These are phyloP conservation scores for Aureobasidium lini DNA, from an alignment of 2,329 filamentous ascomycete species.

Conservation along the genomic window DNA sequence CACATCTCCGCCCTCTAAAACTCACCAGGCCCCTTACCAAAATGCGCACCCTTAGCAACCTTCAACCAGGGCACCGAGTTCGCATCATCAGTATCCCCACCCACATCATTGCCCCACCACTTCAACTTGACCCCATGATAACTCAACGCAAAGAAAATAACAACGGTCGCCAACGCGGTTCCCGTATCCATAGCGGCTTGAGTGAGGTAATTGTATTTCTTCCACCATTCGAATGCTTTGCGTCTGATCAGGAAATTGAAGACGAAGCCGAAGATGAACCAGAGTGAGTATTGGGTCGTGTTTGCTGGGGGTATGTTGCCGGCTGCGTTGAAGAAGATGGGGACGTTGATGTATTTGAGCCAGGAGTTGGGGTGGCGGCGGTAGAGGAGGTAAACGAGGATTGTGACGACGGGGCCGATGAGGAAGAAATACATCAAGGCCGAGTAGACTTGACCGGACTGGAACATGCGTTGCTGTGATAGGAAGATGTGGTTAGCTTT, in stretches of 20 bases:
- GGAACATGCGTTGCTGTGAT: neutral
- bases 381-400: neutral
- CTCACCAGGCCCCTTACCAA: neutral
- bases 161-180: conserved; percentile 73
- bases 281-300: neutral
- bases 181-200: conserved; percentile 77
- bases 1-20: neutral
- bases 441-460: neutral
- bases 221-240: conserved; percentile 69
- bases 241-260: conserved; percentile 73
- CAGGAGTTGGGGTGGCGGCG: neutral
- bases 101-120: conserved; percentile 81
- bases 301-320: neutral
- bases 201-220: conserved; percentile 84
- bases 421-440: neutral
- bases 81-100: conserved; percentile 15
- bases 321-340: neutral
- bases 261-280: conserved; percentile 27
- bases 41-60: neutral
- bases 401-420: neutral
- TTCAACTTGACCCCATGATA: conserved; percentile 66
- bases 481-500: too few species aligned
- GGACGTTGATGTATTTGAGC: neutral
- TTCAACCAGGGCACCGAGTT: conserved; percentile 14
- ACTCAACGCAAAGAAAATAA: conserved; percentile 78